These are phyloP conservation scores for Acanthamoeba polyphaga DNA, from an alignment of 208 protist genomes.

Conservation along the genomic window DNA sequence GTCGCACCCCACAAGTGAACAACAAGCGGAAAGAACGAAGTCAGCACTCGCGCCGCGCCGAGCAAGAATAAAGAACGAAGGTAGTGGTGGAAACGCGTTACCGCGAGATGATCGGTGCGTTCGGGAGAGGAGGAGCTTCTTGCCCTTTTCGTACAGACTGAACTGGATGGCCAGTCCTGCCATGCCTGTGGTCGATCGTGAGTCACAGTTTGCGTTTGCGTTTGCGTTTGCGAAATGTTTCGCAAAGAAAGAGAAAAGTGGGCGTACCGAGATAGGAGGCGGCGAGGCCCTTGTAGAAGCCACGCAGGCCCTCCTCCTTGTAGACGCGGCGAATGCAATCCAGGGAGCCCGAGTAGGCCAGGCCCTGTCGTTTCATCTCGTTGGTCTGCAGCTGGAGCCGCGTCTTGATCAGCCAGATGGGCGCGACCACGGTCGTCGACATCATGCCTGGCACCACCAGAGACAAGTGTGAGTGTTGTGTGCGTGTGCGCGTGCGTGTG, in stretches of 20 bases:
- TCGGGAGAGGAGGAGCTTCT: neutral
- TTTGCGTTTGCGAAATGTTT: no score
- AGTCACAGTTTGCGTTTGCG: no score
- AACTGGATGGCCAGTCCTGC: constrained; percentile 66
- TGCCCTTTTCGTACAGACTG: constrained; percentile 65
- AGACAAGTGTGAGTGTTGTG: neutral
- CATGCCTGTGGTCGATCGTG: constrained; percentile 16
- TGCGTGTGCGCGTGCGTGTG: neutral
- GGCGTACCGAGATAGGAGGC: constrained; percentile 76
- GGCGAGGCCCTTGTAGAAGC: constrained; percentile 81
- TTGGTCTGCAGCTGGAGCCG: constrained; percentile 81
- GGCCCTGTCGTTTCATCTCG: constrained; percentile 38
- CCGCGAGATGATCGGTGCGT: neutral
- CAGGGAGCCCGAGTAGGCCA: constrained; percentile 61
- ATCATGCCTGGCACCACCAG: constrained; percentile 23
- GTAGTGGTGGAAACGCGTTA: neutral
- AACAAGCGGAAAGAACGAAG: no score
- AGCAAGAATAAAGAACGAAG: no score
- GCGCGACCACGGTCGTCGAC: constrained; percentile 70
- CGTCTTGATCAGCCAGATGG: constrained; percentile 83
- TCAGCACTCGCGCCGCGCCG: no score
- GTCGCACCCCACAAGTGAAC: neutral
- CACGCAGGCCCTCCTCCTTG: constrained; percentile 78
- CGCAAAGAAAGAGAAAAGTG: no score
- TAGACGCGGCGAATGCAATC: constrained; percentile 68